phyloP scores from a whole-genome alignment of 2,329 filamentous ascomycete species.

The Phyllosticta citrichinensis region DNA sequence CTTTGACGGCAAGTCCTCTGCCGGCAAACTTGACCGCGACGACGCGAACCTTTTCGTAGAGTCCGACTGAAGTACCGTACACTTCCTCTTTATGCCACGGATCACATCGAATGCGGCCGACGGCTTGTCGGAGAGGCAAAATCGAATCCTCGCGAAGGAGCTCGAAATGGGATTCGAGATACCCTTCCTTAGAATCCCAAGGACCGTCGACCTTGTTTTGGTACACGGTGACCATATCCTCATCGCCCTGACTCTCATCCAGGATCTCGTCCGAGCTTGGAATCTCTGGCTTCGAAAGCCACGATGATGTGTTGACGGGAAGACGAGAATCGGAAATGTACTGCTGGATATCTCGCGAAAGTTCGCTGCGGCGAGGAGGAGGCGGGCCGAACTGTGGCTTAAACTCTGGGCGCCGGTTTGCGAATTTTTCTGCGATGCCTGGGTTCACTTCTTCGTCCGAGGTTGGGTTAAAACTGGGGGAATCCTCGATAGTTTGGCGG shows the following conservation, averaged over 20 bases:
- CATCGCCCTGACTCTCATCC: constrained; percentile 13
- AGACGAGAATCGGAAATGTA: background rate
- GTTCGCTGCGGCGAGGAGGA: background rate
- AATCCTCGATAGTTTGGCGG: background rate
- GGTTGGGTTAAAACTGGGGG: background rate
- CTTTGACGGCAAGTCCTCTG: constrained; percentile 53
- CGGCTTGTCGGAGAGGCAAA: constrained; percentile 56
- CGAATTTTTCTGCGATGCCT: background rate
- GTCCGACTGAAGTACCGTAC: constrained; percentile 24
- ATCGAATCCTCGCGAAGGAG: constrained; percentile 67
- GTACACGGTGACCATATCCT: background rate
- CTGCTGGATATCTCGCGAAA: background rate
- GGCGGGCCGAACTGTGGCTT: background rate
- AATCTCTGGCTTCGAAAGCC: constrained; percentile 38
- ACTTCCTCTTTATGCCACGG: constrained; percentile 50
- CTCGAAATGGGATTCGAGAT: constrained; percentile 64
- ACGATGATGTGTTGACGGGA: background rate
- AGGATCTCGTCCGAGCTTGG: constrained; percentile 47
- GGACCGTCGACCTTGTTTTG: constrained; percentile 33
- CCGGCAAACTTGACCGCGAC: constrained; percentile 45
- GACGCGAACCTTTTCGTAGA: constrained; percentile 23
- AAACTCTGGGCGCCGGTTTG: background rate
- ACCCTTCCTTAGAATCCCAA: constrained; percentile 53
- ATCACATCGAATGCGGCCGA: constrained; percentile 44
- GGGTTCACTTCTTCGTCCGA: background rate